Percentiles rank a stretch among this genome's conserved stretches.
phyloP scores from a whole-genome alignment of 352 stramenopile genomes.

The Pythium pyrilobum region DNA sequence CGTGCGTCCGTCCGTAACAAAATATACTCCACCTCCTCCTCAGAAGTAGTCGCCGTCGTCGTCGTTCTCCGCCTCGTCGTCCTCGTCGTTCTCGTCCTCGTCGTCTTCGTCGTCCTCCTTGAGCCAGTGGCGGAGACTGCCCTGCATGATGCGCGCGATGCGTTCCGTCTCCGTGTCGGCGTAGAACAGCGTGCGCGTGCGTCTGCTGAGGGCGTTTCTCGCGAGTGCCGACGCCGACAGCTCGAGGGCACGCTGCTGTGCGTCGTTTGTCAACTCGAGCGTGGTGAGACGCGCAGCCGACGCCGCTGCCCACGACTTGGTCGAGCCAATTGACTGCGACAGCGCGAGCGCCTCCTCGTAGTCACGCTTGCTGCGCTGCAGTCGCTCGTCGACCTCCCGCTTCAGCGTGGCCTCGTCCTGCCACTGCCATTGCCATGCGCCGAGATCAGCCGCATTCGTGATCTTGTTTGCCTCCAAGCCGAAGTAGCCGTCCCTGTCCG shows the following conservation, averaged over 20 bases:
- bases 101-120: conserved; percentile 43
- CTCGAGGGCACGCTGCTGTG: conserved; percentile 2
- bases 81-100: conserved; percentile 14
- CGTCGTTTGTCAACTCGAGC: background rate
- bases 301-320: conserved; percentile 6
- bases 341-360: conserved; percentile 13
- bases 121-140: conserved; percentile 56
- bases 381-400: conserved; percentile 9
- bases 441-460: too few species aligned
- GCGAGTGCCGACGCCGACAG: conserved; percentile 8
- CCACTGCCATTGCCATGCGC: conserved; percentile 12
- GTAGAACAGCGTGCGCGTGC: conserved; percentile 13
- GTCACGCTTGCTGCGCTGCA: conserved; percentile 8
- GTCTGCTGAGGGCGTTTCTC: background rate
- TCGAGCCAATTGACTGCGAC: conserved; percentile 6
- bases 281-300: background rate
- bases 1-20: too few species aligned
- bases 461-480: too few species aligned
- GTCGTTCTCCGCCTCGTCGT: conserved; percentile 4
- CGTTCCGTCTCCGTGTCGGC: conserved; percentile 66
- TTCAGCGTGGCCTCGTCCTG: conserved; percentile 5
- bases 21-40: too few species aligned
- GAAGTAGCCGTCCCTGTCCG: too few species aligned
- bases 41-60: conserved; percentile 19
- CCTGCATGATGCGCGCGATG: conserved; percentile 79